Evolutionary conservation across 306 rosid genomes (phyloP), one percentile per base, ranked within the genome.

Genomic region (Casuarina cunninghamiana): DNA sequence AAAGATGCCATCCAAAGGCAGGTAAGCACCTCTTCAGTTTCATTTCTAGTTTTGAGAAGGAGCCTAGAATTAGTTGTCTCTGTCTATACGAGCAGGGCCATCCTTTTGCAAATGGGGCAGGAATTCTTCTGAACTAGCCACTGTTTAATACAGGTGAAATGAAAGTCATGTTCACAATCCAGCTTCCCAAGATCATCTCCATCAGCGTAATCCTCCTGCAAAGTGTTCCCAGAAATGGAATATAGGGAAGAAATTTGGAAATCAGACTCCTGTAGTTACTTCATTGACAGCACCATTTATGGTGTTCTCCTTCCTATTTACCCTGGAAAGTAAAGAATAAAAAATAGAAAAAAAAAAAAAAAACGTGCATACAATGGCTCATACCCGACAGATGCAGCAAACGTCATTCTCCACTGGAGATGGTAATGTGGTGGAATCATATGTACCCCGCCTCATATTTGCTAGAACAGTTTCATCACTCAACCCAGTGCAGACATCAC

Each of bases 351-450:
- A 0, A 26, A 26, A 26, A 26, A 26, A 26, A 26, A 26, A 26
- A 26, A 26, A 26, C 32, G 1, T 26, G 32, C 1, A 37, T 69
- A 21, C 17, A 41, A 15, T 39, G 43, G 19, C 42, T 6, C 75
- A 77, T 69, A 84, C 87, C 78, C 69, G 87, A 26, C 87, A 84
- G 12, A 84, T 78, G 54, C 78, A 21, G 65, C 85, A 84, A 3
- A 8, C 7, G 26, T 80, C 78, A 16, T 43, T 73, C 43, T 21
- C 21, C 7, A 13, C 39, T 3, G 57, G 66, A 73, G 53, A 21
- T 21, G 2, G 43, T 3, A 10, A 37, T 0, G 2, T 3, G 17
- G 43, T 38, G 13, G 58, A 17, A 2, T 17, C 45, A 48, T 67
- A 80, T 15, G 5, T 35, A 19, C 63, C 77, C 15, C 4, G 71